Evolutionary conservation across 441 rosid species (phyloP).

Genomic region (Croton laevigatus): DNA sequence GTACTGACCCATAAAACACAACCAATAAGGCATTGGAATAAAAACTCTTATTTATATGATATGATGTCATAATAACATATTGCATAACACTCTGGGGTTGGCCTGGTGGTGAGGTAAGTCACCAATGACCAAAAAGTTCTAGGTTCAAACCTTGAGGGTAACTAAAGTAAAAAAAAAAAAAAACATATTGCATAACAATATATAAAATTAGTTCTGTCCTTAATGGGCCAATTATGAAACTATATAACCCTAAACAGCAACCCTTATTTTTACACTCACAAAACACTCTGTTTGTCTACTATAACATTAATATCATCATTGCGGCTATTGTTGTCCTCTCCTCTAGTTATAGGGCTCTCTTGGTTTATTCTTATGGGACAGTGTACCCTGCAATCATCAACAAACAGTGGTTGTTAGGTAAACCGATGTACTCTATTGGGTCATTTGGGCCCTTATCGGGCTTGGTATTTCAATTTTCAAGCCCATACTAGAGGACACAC

Average conservation of each 20-base stretch:
- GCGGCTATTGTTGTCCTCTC: not conserved
- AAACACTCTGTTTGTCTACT: not conserved
- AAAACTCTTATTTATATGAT: no score
- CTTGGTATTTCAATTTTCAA: not conserved
- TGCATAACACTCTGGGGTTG: no score
- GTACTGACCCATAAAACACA: not conserved
- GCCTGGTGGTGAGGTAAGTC: no score
- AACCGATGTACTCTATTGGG: not conserved
- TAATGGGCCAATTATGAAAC: conserved; percentile 3
- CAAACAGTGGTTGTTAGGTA: not conserved
- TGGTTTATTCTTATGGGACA: conserved; percentile 28
- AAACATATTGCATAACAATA: not conserved
- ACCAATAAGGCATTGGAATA: conserved; percentile 5
- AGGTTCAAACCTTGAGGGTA: no score
- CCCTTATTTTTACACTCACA: conserved; percentile 2
- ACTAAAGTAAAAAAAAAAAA: no score
- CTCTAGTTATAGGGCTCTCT: not conserved
- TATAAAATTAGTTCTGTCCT: not conserved
- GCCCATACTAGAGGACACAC: not conserved
- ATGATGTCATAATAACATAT: not conserved
- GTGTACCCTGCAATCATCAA: conserved; percentile 32
- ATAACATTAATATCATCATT: not conserved
- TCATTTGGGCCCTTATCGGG: not conserved
- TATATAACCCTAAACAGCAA: conserved; percentile 10
- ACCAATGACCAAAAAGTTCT: no score